Base-by-base conservation (phyloP, 192 early-diverging fungal species). In the Umbelopsis isabellina region DNA sequence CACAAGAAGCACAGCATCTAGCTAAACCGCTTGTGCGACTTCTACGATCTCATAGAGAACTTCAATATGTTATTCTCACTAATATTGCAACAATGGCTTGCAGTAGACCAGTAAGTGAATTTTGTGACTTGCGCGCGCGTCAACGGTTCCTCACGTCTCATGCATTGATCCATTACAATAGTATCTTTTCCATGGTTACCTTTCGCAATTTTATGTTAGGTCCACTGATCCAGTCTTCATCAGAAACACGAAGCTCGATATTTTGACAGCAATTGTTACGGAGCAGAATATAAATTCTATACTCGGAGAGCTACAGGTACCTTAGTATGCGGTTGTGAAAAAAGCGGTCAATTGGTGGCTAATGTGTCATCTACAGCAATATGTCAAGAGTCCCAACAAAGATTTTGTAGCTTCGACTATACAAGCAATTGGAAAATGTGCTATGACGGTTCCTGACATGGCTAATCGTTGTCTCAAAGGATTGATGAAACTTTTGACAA, bases 201-300 rank as follows among this genome's bases (percentile, higher is more conserved):
- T 91, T 48, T 88, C 87, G 46, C 87, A 89, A 75, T 98, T 98
- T 77, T 95, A 91, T 71, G 82, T 95, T 16, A 87, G 89, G 33
- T 87, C 90, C 0, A 86, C 86, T 7, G 96, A 98, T 48, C 86
- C 94, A 13, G 79, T 79, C 13, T 93, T 90, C 76, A 86, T 94
- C 61, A 87, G 92, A 41, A 85, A 92, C 58, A 66, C 92, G 51
- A 97, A 98, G 77, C 78, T 99, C 71, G 91, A 93, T 37, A 93
- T 98, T 35, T 69, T 99, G 72, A 89, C 86, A 18, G 70, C 84
- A 22, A 72, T 95, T 20, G 91, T 87, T 1, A 83, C 84, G 6
- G 83, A 85, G n/a, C 82, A 73, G 46, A 94, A 95, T 75, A 89
- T 89, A 20, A 81, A 70, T 1, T 72, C 84, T 30, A 77, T 97